Percentiles rank a stretch among this genome's conserved stretches.
Evolutionary conservation across 2,329 filamentous ascomycete genomes (phyloP).

Genomic region (Colletotrichum caudatum): DNA sequence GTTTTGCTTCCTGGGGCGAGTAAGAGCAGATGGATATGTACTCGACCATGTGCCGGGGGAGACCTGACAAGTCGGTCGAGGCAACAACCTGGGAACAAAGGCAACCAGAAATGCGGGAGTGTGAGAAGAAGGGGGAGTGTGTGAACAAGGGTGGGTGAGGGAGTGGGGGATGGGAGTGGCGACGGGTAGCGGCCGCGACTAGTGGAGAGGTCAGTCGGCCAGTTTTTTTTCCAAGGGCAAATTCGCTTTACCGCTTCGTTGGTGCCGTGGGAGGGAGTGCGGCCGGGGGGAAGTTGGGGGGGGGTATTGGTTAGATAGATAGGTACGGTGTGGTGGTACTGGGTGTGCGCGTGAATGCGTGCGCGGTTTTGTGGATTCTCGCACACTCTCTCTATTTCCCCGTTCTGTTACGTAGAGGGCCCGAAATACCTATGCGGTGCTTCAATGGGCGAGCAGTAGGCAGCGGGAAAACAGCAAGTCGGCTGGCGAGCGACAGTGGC

Average conservation of each 20-base stretch:
- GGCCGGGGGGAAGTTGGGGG: constrained; percentile 12
- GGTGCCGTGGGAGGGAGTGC: constrained; percentile 27
- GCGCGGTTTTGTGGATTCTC: constrained; percentile 1
- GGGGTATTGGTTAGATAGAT: neutral
- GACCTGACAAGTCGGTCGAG: constrained; percentile 14
- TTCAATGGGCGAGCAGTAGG: constrained; percentile 4
- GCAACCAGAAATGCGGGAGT: constrained; percentile 18
- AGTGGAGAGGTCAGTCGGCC: constrained; percentile 33
- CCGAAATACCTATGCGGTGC: constrained; percentile 2
- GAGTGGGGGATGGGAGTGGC: constrained; percentile 24
- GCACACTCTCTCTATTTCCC: neutral
- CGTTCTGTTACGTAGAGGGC: neutral
- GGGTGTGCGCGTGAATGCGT: constrained; percentile 2
- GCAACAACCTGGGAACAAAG: constrained; percentile 29
- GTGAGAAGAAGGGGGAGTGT: neutral
- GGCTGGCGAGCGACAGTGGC: constrained; percentile 18
- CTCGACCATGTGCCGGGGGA: constrained; percentile 28
- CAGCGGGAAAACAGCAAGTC: constrained; percentile 7
- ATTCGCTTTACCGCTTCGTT: constrained; percentile 36
- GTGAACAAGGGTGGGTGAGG: neutral
- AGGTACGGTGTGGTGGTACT: neutral
- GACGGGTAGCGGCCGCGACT: constrained; percentile 32
- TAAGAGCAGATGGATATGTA: constrained; percentile 27
- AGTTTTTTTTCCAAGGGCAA: constrained; percentile 21
- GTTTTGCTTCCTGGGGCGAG: constrained; percentile 18